A percentile compares a stretch with the other conserved stretches of the same genome.
Evolutionary conservation across 768 basidiomycete genomes (phyloP).

Genomic region (Tricholoma saponaceum): DNA sequence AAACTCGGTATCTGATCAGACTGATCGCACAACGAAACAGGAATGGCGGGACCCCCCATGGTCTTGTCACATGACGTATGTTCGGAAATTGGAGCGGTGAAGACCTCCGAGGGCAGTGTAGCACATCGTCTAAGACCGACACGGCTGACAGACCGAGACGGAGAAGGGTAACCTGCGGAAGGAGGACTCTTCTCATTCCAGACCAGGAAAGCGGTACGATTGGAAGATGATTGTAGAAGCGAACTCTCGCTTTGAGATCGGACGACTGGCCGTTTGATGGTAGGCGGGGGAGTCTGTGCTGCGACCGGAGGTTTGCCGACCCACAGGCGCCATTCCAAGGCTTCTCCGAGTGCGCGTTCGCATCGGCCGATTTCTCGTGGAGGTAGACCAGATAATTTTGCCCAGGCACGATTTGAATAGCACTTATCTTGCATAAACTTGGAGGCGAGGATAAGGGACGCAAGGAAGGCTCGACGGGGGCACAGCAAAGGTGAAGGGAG

Average conservation of each 20-base stretch:
- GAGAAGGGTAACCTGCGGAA: background rate
- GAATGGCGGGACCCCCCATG: background rate
- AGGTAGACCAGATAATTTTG: conserved; percentile 85
- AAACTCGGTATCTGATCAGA: background rate
- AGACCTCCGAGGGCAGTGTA: conserved; percentile 37
- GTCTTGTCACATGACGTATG: background rate
- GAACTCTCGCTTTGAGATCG: conserved; percentile 51
- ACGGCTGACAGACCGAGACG: background rate
- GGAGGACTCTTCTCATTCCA: conserved; percentile 10
- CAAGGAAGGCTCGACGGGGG: conserved; percentile 85
- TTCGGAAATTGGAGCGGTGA: background rate
- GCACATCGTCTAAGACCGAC: conserved; percentile 34
- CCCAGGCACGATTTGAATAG: conserved; percentile 93
- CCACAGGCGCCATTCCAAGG: conserved; percentile 91
- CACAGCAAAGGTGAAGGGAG: conserved; percentile 84
- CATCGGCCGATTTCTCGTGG: conserved; percentile 84
- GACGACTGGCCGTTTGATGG: conserved; percentile 32
- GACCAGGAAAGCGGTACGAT: conserved; percentile 20
- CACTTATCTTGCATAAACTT: conserved; percentile 94
- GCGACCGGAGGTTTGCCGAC: conserved; percentile 62
- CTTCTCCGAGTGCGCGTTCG: conserved; percentile 83
- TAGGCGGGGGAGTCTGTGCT: conserved; percentile 16
- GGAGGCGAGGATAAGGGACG: conserved; percentile 82
- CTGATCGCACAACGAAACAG: background rate
- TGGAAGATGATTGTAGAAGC: conserved; percentile 17